Percentiles rank a stretch among this genome's conserved stretches.
phyloP scores from a whole-genome alignment of 768 basidiomycete species.

The Gymnopilus dilepis region DNA sequence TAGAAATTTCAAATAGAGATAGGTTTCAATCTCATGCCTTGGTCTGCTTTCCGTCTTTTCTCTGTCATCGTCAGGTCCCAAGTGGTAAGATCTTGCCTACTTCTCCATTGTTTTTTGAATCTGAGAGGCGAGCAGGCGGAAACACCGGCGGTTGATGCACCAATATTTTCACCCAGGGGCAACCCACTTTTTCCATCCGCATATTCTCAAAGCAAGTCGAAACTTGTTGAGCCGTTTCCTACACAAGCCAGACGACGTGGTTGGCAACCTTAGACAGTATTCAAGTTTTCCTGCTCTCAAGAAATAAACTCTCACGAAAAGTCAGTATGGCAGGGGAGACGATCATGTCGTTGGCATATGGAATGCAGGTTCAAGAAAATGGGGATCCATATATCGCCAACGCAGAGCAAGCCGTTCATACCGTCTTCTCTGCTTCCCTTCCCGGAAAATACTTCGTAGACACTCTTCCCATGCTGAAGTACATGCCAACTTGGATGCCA shows the following conservation, averaged over 20 bases:
- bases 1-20: constrained; percentile 19
- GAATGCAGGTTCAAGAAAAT: constrained; percentile 34
- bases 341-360: constrained; percentile 44
- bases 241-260: constrained; percentile 36
- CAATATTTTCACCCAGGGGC: constrained; percentile 9
- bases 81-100: background rate
- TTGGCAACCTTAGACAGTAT: constrained; percentile 42
- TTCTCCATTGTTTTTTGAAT: background rate
- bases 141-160: constrained; percentile 19
- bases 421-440: constrained; percentile 37
- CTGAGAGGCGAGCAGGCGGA: background rate
- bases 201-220: background rate
- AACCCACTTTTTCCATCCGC: constrained; percentile 26
- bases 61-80: too few relatives aligned
- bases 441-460: constrained; percentile 23
- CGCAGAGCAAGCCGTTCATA: constrained; percentile 31
- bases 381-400: constrained; percentile 34
- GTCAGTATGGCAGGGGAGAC: constrained; percentile 34
- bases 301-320: background rate
- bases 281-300: background rate
- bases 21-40: constrained; percentile 18
- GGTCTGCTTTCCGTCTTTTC: too few relatives aligned
- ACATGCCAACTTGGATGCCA: constrained; percentile 61
- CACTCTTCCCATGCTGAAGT: background rate
- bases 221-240: constrained; percentile 37